phyloP scores from a whole-genome alignment of 495 filamentous ascomycete genomes.

The Parathielavia appendiculata region DNA sequence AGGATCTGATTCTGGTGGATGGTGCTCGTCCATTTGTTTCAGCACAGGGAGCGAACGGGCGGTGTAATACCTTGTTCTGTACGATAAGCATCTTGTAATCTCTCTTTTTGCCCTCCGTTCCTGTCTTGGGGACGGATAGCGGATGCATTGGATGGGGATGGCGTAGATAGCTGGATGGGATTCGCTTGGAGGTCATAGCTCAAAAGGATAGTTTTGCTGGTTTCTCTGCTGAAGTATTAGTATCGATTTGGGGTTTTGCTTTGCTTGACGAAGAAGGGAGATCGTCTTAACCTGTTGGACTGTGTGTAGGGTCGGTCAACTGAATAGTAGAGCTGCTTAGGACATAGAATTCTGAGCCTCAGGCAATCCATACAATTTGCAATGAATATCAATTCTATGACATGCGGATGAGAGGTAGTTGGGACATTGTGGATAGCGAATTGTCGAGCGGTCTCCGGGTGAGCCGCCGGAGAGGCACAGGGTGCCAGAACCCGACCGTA shows the following conservation, averaged over 20 bases:
- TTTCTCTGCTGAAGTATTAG: background rate
- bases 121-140: background rate
- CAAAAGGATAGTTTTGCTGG: conserved; percentile 10
- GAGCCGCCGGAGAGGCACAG: too few species aligned
- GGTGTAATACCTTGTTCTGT: conserved; percentile 9
- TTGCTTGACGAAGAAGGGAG: background rate
- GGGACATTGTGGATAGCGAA: too few species aligned
- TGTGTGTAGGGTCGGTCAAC: background rate
- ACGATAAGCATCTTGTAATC: conserved; percentile 9
- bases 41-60: background rate
- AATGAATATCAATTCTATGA: too few species aligned
- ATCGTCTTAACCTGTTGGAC: background rate
- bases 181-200: background rate
- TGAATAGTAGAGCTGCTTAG: background rate
- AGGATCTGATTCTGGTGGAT: background rate
- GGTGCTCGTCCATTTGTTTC: background rate
- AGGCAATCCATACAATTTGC: too few species aligned
- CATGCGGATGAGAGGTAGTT: too few species aligned
- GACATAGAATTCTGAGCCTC: background rate
- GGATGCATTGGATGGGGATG: background rate
- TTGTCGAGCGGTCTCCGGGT: too few species aligned
- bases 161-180: background rate
- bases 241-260: conserved; percentile 2
- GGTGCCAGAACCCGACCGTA: too few species aligned
- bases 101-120: background rate